phyloP scores from a whole-genome alignment of 2,329 filamentous ascomycete genomes.

The Epichloe glyceriae region DNA sequence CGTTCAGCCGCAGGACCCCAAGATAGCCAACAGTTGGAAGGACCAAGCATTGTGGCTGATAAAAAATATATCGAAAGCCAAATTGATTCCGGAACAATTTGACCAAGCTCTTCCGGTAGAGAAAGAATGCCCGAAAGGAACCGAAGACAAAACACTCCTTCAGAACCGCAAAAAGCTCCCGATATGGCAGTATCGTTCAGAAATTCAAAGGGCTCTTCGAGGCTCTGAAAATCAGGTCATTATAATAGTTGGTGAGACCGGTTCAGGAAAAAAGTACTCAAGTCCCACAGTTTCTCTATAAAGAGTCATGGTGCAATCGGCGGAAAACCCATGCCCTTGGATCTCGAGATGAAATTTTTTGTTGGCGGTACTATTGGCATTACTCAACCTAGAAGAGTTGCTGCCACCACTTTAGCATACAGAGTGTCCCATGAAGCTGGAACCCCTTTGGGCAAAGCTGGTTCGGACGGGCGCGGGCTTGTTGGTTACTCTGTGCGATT shows the following conservation, averaged over 20 bases:
- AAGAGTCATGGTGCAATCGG: conserved; percentile 65
- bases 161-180: conserved; percentile 55
- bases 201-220: conserved; percentile 53
- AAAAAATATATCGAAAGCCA: neutral
- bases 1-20: neutral
- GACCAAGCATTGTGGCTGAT: neutral
- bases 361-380: conserved; percentile 80
- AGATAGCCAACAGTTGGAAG: neutral
- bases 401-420: conserved; percentile 78
- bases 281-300: conserved; percentile 76
- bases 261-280: conserved; percentile 97
- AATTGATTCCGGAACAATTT: neutral
- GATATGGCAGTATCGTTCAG: conserved; percentile 61
- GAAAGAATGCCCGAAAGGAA: conserved; percentile 7
- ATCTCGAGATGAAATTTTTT: conserved; percentile 28
- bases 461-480: conserved; percentile 31
- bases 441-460: conserved; percentile 33
- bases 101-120: neutral
- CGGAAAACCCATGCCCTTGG: conserved; percentile 36
- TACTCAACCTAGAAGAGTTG: conserved; percentile 86
- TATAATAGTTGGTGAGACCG: conserved; percentile 83
- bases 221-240: conserved; percentile 53
- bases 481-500: conserved; percentile 95
- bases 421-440: conserved; percentile 71
- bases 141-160: conserved; percentile 22